Evolutionary conservation across 2,329 filamentous ascomycete genomes (phyloP).

Genomic region (Monilinia vaccinii-corymbosi): DNA sequence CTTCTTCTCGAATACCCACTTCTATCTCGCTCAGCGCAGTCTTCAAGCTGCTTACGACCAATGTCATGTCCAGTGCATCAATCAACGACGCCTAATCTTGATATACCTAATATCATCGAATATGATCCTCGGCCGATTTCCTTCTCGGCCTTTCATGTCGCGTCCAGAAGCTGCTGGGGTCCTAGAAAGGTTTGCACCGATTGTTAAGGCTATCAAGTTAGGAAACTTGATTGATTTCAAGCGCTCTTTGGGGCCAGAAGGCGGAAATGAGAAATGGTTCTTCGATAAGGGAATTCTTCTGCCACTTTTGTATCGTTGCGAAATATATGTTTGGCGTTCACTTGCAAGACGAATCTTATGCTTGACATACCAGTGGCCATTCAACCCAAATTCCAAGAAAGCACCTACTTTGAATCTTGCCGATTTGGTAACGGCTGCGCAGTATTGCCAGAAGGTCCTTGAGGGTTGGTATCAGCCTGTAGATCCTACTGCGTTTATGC

Average conservation of each 20-base stretch:
- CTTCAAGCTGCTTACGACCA: conserved; percentile 75
- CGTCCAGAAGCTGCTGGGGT: conserved; percentile 62
- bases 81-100: conserved; percentile 71
- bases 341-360: conserved; percentile 71
- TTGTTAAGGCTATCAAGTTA: conserved; percentile 61
- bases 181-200: conserved; percentile 57
- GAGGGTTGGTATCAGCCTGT: conserved; percentile 42
- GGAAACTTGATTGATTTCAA: conserved; percentile 72
- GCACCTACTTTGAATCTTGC: conserved; percentile 68
- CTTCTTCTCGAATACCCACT: conserved; percentile 77
- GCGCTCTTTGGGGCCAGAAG: conserved; percentile 48
- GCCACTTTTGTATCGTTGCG: conserved; percentile 65
- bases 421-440: conserved; percentile 55
- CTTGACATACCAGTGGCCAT: conserved; percentile 63
- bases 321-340: conserved; percentile 76
- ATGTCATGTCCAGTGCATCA: conserved; percentile 62
- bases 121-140: conserved; percentile 76
- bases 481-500: conserved; percentile 24
- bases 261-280: conserved; percentile 59
- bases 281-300: conserved; percentile 67
- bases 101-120: conserved; percentile 78
- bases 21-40: conserved; percentile 64
- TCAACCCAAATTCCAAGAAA: conserved; percentile 44
- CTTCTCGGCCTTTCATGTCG: conserved; percentile 54
- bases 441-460: conserved; percentile 54